A percentile compares a stretch with the other conserved stretches of the same genome.
These are phyloP conservation scores for Talaromyces marneffei DNA, from an alignment of 2,329 filamentous ascomycete genomes.

Conservation along the genomic window DNA sequence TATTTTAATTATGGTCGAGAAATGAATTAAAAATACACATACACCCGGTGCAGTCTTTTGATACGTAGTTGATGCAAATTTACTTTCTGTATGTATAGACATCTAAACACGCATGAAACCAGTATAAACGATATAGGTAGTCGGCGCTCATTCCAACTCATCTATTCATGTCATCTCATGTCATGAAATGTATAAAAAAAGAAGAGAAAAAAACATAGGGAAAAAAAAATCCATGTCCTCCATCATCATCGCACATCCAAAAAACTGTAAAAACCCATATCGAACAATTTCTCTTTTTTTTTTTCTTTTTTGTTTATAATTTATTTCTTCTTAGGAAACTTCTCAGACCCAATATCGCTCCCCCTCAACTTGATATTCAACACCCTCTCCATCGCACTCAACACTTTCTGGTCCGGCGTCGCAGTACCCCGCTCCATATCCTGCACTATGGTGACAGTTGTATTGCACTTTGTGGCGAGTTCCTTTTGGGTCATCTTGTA, in stretches of 20 bases:
- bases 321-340: constrained; percentile 70
- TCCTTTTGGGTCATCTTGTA: constrained; percentile 96
- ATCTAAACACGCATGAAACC: background rate
- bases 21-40: background rate
- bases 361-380: constrained; percentile 86
- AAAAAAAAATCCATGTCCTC: background rate
- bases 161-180: constrained; percentile 1
- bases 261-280: background rate
- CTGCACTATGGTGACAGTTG: constrained; percentile 69
- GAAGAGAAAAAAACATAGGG: background rate
- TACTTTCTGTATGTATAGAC: background rate
- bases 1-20: background rate
- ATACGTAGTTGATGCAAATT: background rate
- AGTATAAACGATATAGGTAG: constrained; percentile 8
- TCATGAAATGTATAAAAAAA: background rate
- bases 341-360: constrained; percentile 75
- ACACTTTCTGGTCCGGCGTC: constrained; percentile 75
- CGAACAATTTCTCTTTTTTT: background rate
- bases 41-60: background rate
- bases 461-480: constrained; percentile 82
- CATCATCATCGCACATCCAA: background rate
- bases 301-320: background rate
- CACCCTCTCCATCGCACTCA: constrained; percentile 70
- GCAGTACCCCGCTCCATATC: constrained; percentile 79
- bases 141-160: constrained; percentile 15